Base-by-base conservation (phyloP, 352 stramenopile species). In the Globisporangium paddicum region DNA sequence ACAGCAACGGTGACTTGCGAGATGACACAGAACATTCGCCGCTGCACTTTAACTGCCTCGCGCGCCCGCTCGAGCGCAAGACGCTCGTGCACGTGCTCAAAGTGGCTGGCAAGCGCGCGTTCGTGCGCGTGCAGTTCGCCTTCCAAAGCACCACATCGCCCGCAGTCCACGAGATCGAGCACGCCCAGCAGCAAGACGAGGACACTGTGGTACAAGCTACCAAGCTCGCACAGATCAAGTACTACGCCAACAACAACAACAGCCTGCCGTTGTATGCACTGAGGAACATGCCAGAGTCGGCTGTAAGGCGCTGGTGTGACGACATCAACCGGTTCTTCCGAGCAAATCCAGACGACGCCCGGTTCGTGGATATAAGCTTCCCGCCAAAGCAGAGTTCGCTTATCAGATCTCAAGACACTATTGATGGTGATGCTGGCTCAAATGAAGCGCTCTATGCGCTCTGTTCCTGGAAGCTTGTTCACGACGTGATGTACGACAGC, bases 281-380 rank as follows among this genome's bases (percentile, higher is more conserved):
- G 55, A 8, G 18, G 34, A 56, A 52, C 25, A 10, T 16, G 3
- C 40, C 63, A 10, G 35, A 54, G n/a, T 56, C 25, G 44, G 45
- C 60, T 16, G 26, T 60, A 28, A 34, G 40, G 0, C 58, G 55
- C 60, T 45, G 26, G 4, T 77, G 73, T 58, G 51, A 19, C 23
- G 73, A 82, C 35, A 63, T 82, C 26, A 84, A 82, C 46, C 65
- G 60, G 9, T 74, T 73, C 60, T 77, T 63, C 62, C 53, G 37
- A 32, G 25, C 65, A 11, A 40, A 60, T 3, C n/a, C 5, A 0
- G 50, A 50, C 21, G n/a, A 19, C 4, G 32, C 58, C 14, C 21
- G 48, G 10, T 85, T 82, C 51, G 63, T 84, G n/a, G 77, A 87
- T 41, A 16, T 51, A 9, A 63, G 35, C 8, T 87, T 86, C 42